These are phyloP conservation scores for Erythrophleum ivorense DNA, from an alignment of 331 rosid species.

Conservation along the genomic window DNA sequence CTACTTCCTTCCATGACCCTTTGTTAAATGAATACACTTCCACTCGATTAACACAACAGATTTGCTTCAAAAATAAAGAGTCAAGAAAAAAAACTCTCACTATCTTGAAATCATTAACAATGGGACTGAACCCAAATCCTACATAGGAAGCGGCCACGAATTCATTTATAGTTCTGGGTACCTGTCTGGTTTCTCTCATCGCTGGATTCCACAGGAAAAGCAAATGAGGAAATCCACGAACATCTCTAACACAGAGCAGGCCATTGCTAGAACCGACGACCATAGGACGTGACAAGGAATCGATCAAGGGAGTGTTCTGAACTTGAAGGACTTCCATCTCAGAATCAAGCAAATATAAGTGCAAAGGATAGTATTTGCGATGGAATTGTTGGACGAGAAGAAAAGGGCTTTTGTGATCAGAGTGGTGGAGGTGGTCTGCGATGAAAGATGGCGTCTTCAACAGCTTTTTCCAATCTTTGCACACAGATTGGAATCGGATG, in stretches of 20 bases:
- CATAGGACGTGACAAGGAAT: background rate
- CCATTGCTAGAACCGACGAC: conserved; percentile 42
- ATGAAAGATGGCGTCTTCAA: conserved; percentile 26
- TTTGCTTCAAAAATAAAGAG: background rate
- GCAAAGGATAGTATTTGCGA: no score
- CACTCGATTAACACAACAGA: background rate
- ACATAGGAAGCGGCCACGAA: background rate
- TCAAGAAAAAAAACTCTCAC: background rate
- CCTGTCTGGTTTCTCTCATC: conserved; percentile 7
- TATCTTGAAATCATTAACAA: conserved; percentile 37
- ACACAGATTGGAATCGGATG: conserved; percentile 26
- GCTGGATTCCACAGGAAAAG: conserved; percentile 38
- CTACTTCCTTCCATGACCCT: conserved; percentile 34
- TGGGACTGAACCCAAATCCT: conserved; percentile 38
- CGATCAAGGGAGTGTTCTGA: background rate
- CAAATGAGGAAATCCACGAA: no score
- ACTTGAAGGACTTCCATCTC: background rate
- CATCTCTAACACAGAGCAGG: conserved; percentile 24
- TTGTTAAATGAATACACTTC: conserved; percentile 32
- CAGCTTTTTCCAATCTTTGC: background rate
- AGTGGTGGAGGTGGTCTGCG: conserved; percentile 29
- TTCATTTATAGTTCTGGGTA: conserved; percentile 8
- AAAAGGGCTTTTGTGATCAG: background rate
- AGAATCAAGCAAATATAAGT: background rate
- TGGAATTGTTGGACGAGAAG: conserved; percentile 36